Base-by-base conservation (phyloP, 177 flowering plant species). In the Tripterygium wilfordii region DNA sequence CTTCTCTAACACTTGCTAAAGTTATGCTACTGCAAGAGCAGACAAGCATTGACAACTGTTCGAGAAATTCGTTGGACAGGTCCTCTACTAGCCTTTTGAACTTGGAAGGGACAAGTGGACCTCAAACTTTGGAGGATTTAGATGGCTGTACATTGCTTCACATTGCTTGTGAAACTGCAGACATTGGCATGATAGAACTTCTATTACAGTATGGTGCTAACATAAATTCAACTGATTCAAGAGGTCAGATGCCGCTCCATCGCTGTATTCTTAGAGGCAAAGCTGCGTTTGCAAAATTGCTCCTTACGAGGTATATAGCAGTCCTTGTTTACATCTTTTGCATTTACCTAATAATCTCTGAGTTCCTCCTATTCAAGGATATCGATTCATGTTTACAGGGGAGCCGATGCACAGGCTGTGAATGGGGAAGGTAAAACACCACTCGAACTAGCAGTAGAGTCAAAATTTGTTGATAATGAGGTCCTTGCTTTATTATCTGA, bases 151-250 rank as follows among this genome's bases (percentile, higher is more conserved):
- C 85, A 20, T 60, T 92, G 49, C 88, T 92, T 56, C 99, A 92
- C 61, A 83, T 86, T 36, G 97, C 97, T 23, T 92, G 99, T 62
- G 83, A 86, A 63, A 76, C 80, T 38, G 78, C 89, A 27, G 99
- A 92, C 54, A 64, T 87, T 45, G 86, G 89, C 60, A 91, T 91
- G 98, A 58, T 91, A 18, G 98, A 87, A 71, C 89, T 91, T 53
- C 89, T 91, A 6, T 65, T 91, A 45, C 98, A 91, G 68, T 82
- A 83, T 58, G 92, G 98, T 43, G 96, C 92, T 36, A 70, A 80
- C 51, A 62, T 83, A 43, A 76, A 78, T 68, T 75, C 77, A 47
- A 45, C 69, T 37, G 95, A 88, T 71, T 72, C 78, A 23, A 75
- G 68, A 60, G 89, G 95, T 49, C 86, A 70, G 46, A 82, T 88